Evolutionary conservation across 768 basidiomycete species (phyloP).

Genomic region (Hericium coralloides): DNA sequence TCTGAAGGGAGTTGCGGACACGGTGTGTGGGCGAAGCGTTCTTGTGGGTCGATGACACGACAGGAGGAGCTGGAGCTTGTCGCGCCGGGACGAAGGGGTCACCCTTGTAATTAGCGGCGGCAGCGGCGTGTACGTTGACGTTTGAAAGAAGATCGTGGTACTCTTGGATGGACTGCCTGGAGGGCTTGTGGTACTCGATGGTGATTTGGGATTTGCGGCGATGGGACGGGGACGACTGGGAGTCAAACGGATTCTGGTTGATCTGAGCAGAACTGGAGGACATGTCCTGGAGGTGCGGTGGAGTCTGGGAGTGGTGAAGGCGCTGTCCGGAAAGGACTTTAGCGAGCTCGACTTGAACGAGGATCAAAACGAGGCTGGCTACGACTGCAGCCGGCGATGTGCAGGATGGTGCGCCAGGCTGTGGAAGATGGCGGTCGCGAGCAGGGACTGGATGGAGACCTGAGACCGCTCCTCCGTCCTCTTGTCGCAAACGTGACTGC

Average conservation of each 20-base stretch:
- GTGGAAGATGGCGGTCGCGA: no score
- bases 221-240: conserved; percentile 6
- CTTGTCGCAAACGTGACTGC: neutral
- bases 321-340: neutral
- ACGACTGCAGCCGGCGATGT: no score
- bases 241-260: conserved; percentile 14
- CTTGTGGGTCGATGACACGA: conserved; percentile 17
- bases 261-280: conserved; percentile 9
- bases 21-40: conserved; percentile 17
- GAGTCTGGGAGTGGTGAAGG: neutral
- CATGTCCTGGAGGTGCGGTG: conserved; percentile 4
- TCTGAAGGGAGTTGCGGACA: conserved; percentile 20
- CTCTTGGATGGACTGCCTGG: conserved; percentile 67
- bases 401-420: no score
- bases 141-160: conserved; percentile 66
- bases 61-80: conserved; percentile 35
- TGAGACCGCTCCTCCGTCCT: no score
- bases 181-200: conserved; percentile 70
- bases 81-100: conserved; percentile 36
- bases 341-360: no score
- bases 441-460: no score
- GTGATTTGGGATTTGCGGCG: conserved; percentile 25
- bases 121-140: conserved; percentile 45
- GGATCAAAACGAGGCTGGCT: neutral
- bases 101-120: conserved; percentile 29